Evolutionary conservation across 2,329 filamentous ascomycete genomes (phyloP).

Genomic region (Fusarium sp.): DNA sequence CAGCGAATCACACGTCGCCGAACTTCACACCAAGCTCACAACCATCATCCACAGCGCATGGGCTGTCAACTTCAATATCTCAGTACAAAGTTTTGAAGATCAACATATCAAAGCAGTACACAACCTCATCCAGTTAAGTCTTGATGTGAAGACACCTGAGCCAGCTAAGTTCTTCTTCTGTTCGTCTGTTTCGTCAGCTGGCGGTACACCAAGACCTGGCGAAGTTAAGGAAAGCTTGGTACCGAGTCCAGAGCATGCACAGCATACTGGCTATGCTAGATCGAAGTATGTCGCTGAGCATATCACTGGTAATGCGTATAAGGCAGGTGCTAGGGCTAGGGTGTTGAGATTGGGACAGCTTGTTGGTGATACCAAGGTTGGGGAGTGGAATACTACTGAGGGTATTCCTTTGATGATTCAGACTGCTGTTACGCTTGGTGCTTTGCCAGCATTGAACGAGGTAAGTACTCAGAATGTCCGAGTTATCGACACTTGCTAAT

Average conservation of each 20-base stretch:
- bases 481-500: not conserved
- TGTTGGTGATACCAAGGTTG: constrained; percentile 58
- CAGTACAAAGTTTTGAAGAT: constrained; percentile 60
- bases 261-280: constrained; percentile 57
- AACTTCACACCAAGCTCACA: constrained; percentile 51
- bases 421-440: constrained; percentile 57
- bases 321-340: constrained; percentile 39
- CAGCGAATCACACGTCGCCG: constrained; percentile 40
- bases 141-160: not conserved
- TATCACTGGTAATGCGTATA: constrained; percentile 51
- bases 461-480: not conserved
- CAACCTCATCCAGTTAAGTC: constrained; percentile 58
- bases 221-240: constrained; percentile 51
- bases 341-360: constrained; percentile 63
- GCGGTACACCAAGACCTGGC: constrained; percentile 47
- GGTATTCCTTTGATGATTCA: constrained; percentile 65
- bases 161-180: constrained; percentile 59
- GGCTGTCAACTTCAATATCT: constrained; percentile 67
- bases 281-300: constrained; percentile 56
- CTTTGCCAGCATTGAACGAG: constrained; percentile 60
- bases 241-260: constrained; percentile 51
- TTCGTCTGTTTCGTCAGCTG: constrained; percentile 56
- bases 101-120: constrained; percentile 58
- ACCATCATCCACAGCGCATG: constrained; percentile 63
- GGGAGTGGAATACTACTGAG: constrained; percentile 63